Evolutionary conservation across 2,329 filamentous ascomycete species (phyloP).

Genomic region (Sporothrix protearum): DNA sequence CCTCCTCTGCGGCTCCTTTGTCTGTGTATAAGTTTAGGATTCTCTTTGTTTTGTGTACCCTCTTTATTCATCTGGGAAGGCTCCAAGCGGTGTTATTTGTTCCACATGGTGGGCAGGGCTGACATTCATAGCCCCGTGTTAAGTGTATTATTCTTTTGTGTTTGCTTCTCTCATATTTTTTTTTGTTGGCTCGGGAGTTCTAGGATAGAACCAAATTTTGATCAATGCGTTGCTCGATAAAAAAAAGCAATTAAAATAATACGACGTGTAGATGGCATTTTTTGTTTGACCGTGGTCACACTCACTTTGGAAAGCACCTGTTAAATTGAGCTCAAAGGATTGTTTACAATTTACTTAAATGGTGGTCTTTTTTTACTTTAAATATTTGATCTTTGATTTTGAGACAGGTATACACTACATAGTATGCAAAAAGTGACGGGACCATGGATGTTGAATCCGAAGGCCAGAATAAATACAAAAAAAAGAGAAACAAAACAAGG

Average conservation of each 20-base stretch:
- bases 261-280: no score
- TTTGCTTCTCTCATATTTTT: neutral
- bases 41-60: constrained; percentile 6
- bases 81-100: constrained; percentile 6
- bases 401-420: neutral
- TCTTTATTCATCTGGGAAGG: constrained; percentile 10
- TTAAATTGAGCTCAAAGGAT: no score
- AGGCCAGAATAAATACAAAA: neutral
- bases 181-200: neutral
- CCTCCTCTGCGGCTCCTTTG: neutral
- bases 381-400: neutral
- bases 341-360: neutral
- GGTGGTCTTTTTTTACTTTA: neutral
- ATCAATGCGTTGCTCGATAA: neutral
- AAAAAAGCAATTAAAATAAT: neutral
- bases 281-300: no score
- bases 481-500: neutral
- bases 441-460: constrained; percentile 24
- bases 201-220: neutral
- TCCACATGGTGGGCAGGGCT: neutral
- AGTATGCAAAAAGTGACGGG: neutral
- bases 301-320: no score
- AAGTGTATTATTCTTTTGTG: neutral
- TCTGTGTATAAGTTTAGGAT: neutral
- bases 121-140: neutral